Conservation (phyloP, 345 rosid species). For the Eucalyptus regnans region DNA sequence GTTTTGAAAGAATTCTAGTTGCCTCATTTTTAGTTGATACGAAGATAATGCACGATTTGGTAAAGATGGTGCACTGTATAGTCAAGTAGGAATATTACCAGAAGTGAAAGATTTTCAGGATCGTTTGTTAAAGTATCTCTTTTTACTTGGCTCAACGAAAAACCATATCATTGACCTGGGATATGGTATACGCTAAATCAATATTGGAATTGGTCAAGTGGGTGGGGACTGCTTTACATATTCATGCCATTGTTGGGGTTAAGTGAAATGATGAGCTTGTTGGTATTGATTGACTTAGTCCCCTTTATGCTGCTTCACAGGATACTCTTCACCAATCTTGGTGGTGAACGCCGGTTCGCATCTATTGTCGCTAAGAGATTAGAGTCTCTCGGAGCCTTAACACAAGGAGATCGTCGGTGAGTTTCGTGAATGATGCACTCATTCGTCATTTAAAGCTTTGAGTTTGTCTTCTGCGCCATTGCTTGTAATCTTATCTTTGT, state of each 20-base stretch:
- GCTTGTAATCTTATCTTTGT: not conserved
- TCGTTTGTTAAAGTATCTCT: not conserved
- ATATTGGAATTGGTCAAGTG: not conserved
- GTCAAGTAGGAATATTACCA: not conserved
- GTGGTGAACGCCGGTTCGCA: conserved; percentile 99
- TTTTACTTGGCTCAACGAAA: not conserved
- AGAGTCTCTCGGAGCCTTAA: conserved; percentile 95
- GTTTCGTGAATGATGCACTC: not conserved
- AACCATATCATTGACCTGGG: not conserved
- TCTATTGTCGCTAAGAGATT: conserved; percentile 97
- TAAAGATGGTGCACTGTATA: not conserved
- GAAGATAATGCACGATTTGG: not conserved
- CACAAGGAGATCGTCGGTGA: conserved; percentile 97
- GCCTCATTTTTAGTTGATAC: not conserved
- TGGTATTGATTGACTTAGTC: not conserved
- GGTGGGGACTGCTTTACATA: not conserved
- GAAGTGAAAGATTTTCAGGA: not conserved
- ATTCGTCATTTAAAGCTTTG: not conserved
- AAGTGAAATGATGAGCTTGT: not conserved
- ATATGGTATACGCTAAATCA: not conserved
- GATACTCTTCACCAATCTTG: conserved; percentile 83
- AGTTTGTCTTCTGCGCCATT: not conserved
- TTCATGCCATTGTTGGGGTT: not conserved
- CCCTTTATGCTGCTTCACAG: conserved; percentile 18
- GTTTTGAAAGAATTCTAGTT: not conserved